A percentile compares a stretch with the other conserved stretches of the same genome.
Conservation (phyloP, 768 basidiomycete genomes). For the Neoboletus magnificus region DNA sequence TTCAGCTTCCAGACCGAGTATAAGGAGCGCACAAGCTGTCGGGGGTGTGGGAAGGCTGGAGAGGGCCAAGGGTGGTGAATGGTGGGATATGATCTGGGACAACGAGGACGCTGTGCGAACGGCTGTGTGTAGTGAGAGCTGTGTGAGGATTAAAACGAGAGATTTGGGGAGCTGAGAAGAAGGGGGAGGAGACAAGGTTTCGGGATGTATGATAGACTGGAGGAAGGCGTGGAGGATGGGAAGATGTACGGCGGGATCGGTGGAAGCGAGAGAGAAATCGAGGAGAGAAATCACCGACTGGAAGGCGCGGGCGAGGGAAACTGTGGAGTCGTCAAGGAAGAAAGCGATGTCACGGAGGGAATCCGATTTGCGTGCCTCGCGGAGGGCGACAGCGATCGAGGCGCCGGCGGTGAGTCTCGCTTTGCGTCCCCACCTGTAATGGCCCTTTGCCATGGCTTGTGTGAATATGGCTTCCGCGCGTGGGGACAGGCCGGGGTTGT, state of each 20-base stretch:
- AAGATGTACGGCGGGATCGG: slow-evolving; percentile 61
- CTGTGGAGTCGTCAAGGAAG: slow-evolving; percentile 51
- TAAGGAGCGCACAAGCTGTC: slow-evolving; percentile 65
- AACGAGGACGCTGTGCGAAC: slow-evolving; percentile 42
- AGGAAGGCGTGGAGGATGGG: slow-evolving; percentile 55
- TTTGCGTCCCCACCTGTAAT: slow-evolving; percentile 71
- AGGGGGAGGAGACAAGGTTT: slow-evolving; percentile 21
- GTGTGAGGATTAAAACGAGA: slow-evolving; percentile 36
- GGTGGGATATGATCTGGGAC: slow-evolving; percentile 43
- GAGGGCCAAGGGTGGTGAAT: slow-evolving; percentile 39
- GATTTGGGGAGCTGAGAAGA: slow-evolving; percentile 31
- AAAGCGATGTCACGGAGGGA: slow-evolving; percentile 67
- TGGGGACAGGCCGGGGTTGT: slow-evolving; percentile 55
- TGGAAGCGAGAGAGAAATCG: slow-evolving; percentile 47
- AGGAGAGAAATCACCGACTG: slow-evolving; percentile 50
- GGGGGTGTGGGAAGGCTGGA: slow-evolving; percentile 40
- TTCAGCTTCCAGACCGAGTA: slow-evolving; percentile 72
- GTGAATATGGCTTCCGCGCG: slow-evolving; percentile 69
- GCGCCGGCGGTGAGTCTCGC: slow-evolving; percentile 69
- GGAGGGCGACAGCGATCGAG: slow-evolving; percentile 64
- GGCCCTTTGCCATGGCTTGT: slow-evolving; percentile 56
- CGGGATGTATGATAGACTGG: slow-evolving; percentile 35
- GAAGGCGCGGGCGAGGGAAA: slow-evolving; percentile 54
- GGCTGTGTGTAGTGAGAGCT: slow-evolving; percentile 39
- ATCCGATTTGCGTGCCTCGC: slow-evolving; percentile 67